These are phyloP conservation scores for Leccinum truebloodii DNA, from an alignment of 768 basidiomycete genomes.

Conservation along the genomic window DNA sequence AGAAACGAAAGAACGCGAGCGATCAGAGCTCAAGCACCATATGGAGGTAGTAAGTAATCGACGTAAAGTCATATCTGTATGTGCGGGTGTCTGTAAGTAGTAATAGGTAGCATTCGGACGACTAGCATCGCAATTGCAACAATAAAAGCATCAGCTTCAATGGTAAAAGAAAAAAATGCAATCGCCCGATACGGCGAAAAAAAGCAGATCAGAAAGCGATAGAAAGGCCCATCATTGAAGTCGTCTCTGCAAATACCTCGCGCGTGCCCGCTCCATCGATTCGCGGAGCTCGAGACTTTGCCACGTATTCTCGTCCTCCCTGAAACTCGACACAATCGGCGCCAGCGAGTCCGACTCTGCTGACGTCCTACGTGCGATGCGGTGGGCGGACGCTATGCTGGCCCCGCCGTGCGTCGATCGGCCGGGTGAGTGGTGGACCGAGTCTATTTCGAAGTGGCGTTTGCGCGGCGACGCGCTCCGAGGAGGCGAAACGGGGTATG, in stretches of 20 bases:
- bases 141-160: not conserved
- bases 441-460: constrained; percentile 27
- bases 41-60: constrained; percentile 2
- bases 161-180: not conserved
- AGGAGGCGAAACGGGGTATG: constrained; percentile 30
- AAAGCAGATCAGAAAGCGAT: not conserved
- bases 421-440: constrained; percentile 24
- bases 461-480: constrained; percentile 35
- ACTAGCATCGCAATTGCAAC: not conserved
- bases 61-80: not conserved
- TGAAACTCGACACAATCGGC: constrained; percentile 26
- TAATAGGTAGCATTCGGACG: constrained; percentile 3
- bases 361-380: constrained; percentile 32
- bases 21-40: not conserved
- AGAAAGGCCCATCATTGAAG: constrained; percentile 11
- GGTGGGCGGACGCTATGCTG: constrained; percentile 18
- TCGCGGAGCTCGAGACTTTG: constrained; percentile 68
- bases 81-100: not conserved
- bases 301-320: constrained; percentile 53
- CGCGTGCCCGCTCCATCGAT: constrained; percentile 60
- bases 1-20: not conserved
- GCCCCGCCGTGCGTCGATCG: constrained; percentile 18
- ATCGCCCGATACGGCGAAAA: not conserved
- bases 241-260: constrained; percentile 26
- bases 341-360: constrained; percentile 36